Percentiles rank a stretch among this genome's conserved stretches.
These are phyloP conservation scores for Solanum paucissectum DNA, from an alignment of 257 asterid species.

Conservation along the genomic window DNA sequence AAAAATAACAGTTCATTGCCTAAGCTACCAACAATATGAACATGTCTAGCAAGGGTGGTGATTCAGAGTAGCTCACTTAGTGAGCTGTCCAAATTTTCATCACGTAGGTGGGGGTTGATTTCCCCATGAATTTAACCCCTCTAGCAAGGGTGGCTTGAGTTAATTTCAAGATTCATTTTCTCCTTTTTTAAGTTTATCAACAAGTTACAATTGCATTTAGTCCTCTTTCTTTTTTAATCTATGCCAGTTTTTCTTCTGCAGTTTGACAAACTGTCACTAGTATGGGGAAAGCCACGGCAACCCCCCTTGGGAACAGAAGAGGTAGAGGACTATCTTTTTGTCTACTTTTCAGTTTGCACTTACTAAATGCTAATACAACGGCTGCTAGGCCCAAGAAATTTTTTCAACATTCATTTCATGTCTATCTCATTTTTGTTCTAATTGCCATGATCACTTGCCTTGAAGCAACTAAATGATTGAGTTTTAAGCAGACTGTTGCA, in stretches of 20 bases:
- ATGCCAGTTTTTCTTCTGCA: constrained; percentile 14
- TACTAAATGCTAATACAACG: background rate
- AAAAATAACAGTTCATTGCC: background rate
- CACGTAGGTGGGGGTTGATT: background rate
- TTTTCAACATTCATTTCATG: background rate
- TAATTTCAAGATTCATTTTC: background rate
- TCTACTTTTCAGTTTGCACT: background rate
- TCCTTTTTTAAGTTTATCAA: background rate
- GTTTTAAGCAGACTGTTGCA: background rate
- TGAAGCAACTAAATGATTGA: background rate
- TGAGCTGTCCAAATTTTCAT: background rate
- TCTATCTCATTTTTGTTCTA: background rate
- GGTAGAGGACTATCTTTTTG: constrained; percentile 26
- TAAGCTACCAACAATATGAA: background rate
- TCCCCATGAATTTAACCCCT: background rate
- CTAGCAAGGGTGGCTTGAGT: background rate
- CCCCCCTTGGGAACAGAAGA: constrained; percentile 69
- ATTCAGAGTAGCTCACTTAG: background rate
- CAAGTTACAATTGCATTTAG: background rate
- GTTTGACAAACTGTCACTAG: constrained; percentile 69
- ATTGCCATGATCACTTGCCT: background rate
- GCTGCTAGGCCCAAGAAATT: background rate
- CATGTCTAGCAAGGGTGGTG: background rate
- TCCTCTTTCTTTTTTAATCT: background rate
- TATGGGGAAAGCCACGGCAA: constrained; percentile 99